These are phyloP conservation scores for Cenchrus fungigraminus DNA, from an alignment of 176 grass and related monocot genomes.

Conservation along the genomic window DNA sequence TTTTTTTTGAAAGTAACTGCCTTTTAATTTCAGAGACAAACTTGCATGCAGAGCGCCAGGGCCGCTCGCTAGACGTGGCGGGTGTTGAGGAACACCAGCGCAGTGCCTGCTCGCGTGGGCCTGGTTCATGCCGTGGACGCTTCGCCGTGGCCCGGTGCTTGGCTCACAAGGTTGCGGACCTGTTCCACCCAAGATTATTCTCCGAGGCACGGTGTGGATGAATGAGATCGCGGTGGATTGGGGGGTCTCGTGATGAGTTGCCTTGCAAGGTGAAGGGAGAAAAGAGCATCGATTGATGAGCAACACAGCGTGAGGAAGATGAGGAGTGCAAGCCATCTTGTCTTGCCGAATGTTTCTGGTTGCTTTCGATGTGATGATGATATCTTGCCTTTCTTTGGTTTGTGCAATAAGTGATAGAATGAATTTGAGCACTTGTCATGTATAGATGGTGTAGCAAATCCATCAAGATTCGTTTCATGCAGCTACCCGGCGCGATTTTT, in stretches of 20 bases:
- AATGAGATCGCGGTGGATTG: neutral
- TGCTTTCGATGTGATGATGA: neutral
- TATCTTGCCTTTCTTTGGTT: neutral
- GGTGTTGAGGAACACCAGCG: neutral
- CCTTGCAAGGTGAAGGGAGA: constrained; percentile 22
- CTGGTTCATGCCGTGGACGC: neutral
- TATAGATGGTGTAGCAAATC: neutral
- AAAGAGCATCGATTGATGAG: neutral
- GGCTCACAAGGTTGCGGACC: neutral
- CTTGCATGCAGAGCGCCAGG: too few relatives aligned
- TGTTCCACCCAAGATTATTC: neutral
- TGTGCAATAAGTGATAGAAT: neutral
- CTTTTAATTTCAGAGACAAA: neutral
- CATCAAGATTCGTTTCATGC: neutral
- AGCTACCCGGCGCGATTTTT: neutral
- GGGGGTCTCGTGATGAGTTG: neutral
- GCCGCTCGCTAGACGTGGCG: neutral
- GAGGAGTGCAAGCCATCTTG: constrained; percentile 44
- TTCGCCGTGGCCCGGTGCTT: neutral
- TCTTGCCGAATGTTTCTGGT: neutral
- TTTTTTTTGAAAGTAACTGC: too few relatives aligned
- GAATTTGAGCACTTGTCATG: neutral
- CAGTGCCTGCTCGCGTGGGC: neutral
- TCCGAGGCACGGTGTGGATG: neutral
- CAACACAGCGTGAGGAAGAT: neutral